phyloP scores from a whole-genome alignment of 1,284 basidiomycete species.

The Ceratobasidium sp. region DNA sequence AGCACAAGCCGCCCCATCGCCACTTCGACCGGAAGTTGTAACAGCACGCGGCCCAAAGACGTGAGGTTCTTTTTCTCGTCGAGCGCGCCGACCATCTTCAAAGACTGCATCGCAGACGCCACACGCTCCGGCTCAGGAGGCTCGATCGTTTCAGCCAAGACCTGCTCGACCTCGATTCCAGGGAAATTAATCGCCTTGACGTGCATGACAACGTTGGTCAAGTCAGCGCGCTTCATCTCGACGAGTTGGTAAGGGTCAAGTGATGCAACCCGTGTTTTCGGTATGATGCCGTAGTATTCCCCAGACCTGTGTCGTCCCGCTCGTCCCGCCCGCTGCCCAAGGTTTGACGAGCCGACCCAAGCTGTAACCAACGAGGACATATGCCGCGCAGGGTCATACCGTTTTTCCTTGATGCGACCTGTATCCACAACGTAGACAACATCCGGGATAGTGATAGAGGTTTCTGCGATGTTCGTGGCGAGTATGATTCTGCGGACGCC shows the following conservation, averaged over 20 bases:
- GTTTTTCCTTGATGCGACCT: conserved; percentile 90
- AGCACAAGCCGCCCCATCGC: conserved; percentile 92
- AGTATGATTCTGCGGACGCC: conserved; percentile 91
- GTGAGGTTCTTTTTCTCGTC: conserved; percentile 85
- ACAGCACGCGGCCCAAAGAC: conserved; percentile 87
- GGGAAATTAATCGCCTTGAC: conserved; percentile 97
- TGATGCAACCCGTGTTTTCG: conserved; percentile 71
- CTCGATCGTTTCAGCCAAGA: conserved; percentile 88
- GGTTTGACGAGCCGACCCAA: conserved; percentile 93
- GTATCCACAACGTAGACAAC: conserved; percentile 96
- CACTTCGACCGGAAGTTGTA: conserved; percentile 91
- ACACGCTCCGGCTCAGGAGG: conserved; percentile 88
- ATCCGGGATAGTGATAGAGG: conserved; percentile 95
- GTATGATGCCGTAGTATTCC: conserved; percentile 91
- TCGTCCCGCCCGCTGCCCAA: conserved; percentile 94
- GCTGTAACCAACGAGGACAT: conserved; percentile 90
- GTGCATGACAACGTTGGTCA: conserved; percentile 95
- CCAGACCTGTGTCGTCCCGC: conserved; percentile 93
- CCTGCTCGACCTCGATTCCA: conserved; percentile 88
- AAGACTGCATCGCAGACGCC: conserved; percentile 81
- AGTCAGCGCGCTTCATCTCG: conserved; percentile 95
- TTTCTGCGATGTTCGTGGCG: conserved; percentile 97
- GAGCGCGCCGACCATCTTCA: conserved; percentile 91
- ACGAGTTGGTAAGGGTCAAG: conserved; percentile 90
- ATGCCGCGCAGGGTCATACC: conserved; percentile 91